These are phyloP conservation scores for Paramecium pentaurelia DNA, from an alignment of 73 alveolate genomes.

Conservation along the genomic window DNA sequence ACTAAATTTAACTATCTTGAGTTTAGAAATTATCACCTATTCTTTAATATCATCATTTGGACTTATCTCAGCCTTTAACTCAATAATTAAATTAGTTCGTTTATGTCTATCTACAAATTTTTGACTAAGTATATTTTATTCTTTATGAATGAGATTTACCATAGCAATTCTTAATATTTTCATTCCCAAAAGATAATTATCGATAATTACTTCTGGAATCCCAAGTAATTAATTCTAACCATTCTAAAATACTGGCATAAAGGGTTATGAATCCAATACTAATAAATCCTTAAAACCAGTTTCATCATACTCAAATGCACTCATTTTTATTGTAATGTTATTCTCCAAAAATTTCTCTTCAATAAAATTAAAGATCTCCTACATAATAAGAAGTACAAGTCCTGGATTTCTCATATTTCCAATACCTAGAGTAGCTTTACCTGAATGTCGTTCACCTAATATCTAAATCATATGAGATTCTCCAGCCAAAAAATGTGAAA, in stretches of 20 bases:
- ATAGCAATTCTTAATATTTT: not conserved
- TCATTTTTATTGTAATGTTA: constrained; percentile 6
- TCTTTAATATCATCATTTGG: constrained; percentile 38
- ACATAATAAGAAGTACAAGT: not conserved
- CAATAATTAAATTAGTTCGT: not conserved
- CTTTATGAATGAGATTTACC: not conserved
- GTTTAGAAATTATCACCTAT: constrained; percentile 18
- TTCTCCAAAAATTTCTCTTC: constrained; percentile 38
- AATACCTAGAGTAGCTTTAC: not conserved
- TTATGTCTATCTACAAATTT: constrained; percentile 32
- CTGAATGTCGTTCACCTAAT: not conserved
- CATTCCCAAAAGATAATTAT: constrained; percentile 25
- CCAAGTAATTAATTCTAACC: not conserved
- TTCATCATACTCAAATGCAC: not conserved
- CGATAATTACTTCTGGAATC: constrained; percentile 7
- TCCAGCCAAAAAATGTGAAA: constrained; percentile 29
- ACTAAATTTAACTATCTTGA: constrained; percentile 24
- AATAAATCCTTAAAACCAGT: constrained; percentile 18
- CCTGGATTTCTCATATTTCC: constrained; percentile 51
- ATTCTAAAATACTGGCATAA: not conserved
- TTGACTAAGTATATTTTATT: constrained; percentile 5
- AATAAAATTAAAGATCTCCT: constrained; percentile 37
- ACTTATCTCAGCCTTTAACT: constrained; percentile 21
- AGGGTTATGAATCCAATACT: not conserved
- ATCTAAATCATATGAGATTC: constrained; percentile 7